phyloP scores from a whole-genome alignment of 2,329 filamentous ascomycete species.

The Fonsecaea monophora region DNA sequence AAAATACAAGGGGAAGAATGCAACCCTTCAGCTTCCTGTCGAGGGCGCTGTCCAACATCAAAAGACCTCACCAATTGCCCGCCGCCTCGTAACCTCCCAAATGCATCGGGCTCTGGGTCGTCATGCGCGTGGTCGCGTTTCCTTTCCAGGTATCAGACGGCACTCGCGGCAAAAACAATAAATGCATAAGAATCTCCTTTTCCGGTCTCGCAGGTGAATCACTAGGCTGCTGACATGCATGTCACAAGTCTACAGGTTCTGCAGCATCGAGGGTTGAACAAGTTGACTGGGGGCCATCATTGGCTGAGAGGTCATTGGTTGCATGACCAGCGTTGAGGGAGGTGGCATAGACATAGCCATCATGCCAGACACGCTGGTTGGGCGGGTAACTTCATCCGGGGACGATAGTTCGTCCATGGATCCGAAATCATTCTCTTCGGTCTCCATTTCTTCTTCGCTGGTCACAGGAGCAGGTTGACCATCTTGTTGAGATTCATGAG shows the following conservation, averaged over 20 bases:
- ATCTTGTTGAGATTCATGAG: constrained; percentile 77
- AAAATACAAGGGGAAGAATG: constrained; percentile 14
- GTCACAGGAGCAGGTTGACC: constrained; percentile 51
- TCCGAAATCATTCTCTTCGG: constrained; percentile 84
- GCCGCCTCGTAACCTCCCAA: constrained; percentile 6
- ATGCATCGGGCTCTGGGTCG: constrained; percentile 25
- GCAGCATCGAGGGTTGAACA: constrained; percentile 41
- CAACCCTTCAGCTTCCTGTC: neutral
- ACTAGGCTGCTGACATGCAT: constrained; percentile 30
- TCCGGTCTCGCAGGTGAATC: constrained; percentile 24
- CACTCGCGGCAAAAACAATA: constrained; percentile 2
- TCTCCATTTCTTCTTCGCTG: constrained; percentile 83
- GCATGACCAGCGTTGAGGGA: constrained; percentile 38
- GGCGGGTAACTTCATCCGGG: constrained; percentile 43
- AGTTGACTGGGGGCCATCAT: constrained; percentile 40
- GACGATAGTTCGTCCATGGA: constrained; percentile 81
- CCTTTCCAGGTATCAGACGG: constrained; percentile 15
- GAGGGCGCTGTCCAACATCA: constrained; percentile 4
- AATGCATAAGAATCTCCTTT: constrained; percentile 24
- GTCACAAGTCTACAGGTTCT: constrained; percentile 34
- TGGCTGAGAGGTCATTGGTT: constrained; percentile 36
- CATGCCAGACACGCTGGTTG: constrained; percentile 33
- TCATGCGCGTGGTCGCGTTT: constrained; percentile 19
- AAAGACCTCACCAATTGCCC: constrained; percentile 4
- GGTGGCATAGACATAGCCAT: constrained; percentile 39